Evolutionary conservation across 352 stramenopile genomes (phyloP), one percentile per base, ranked within the genome.

Genomic region (Phytopythium chamaehyphon): DNA sequence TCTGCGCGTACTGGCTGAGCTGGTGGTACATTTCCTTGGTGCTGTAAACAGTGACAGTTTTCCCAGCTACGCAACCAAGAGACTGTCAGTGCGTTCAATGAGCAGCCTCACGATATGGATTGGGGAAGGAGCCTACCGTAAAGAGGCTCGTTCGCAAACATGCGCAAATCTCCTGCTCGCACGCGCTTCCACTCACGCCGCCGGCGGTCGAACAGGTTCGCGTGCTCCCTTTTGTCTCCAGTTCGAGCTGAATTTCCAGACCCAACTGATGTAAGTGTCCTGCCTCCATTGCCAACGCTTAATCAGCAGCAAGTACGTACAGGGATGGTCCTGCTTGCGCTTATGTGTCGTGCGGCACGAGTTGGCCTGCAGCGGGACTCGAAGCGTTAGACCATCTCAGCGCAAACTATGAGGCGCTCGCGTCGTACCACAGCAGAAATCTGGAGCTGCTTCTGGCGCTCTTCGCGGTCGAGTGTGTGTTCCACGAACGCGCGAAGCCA

Each of bases 101-200:
- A 48, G n/a, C n/a, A n/a, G n/a, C n/a, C n/a, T n/a, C n/a, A n/a
- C n/a, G n/a, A n/a, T n/a, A n/a, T n/a, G n/a, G n/a, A n/a, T n/a
- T n/a, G n/a, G n/a, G n/a, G n/a, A n/a, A n/a, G 28, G 5, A 10
- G 28, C 54, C 40, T 48, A 87, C 76, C 77, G n/a, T 88, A 65
- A 11, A 91, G 66, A 31, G 77, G 73, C 51, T 91, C 80, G 46
- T 49, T 76, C 40, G 67, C 78, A 61, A 91, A 88, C 73, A 91
- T 87, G 49, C 77, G 71, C 31, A 91, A 16, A 18, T 89, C 73
- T 8, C 80, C 80, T 37, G 66, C 69, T 36, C 75, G 77, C 47
- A 89, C 69, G 46, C 80, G 80, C 46, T 88, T 91, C 77, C 77
- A 89, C 51, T 88, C 76, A 15, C 76, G 75, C 62, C 75, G 74